Percentiles rank a stretch among this genome's conserved stretches.
Conservation (phyloP, 345 rosid species). For the Eucalyptus regnans region DNA sequence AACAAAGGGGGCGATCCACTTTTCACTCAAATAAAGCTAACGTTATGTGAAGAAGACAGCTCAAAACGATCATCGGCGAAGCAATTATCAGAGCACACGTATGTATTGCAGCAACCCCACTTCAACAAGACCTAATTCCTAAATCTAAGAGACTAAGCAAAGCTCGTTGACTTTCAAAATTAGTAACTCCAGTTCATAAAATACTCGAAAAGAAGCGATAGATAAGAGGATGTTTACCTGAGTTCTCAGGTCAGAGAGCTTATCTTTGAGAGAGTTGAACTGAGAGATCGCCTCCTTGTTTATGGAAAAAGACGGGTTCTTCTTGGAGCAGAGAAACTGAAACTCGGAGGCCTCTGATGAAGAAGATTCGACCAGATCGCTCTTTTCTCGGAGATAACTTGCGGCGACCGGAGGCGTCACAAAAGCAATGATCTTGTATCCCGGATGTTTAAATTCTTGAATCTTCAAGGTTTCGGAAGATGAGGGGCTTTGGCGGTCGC, state of each 20-base stretch:
- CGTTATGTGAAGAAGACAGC: not conserved
- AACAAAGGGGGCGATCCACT: not conserved
- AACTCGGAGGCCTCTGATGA: slow-evolving; percentile 10
- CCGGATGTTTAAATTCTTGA: not conserved
- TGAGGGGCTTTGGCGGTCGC: not conserved
- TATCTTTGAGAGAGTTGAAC: slow-evolving; percentile 5
- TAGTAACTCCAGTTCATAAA: not conserved
- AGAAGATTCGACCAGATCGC: slow-evolving; percentile 16
- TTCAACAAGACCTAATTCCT: not conserved
- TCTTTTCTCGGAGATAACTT: not conserved
- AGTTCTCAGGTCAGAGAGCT: slow-evolving; percentile 17
- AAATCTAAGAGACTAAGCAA: not conserved
- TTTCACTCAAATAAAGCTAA: not conserved
- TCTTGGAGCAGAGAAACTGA: slow-evolving; percentile 27
- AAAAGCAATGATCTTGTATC: slow-evolving; percentile 25
- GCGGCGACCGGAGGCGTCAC: slow-evolving; percentile 4
- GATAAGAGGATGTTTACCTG: slow-evolving; percentile 12
- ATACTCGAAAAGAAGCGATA: not conserved
- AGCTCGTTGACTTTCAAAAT: not conserved
- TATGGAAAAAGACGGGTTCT: slow-evolving; percentile 19
- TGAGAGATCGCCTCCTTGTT: slow-evolving; percentile 18
- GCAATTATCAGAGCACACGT: not conserved
- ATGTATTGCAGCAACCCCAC: not conserved
- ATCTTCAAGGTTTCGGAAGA: not conserved
- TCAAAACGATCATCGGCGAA: not conserved